These are phyloP conservation scores for Fusarium bactridioides DNA, from an alignment of 2,329 filamentous ascomycete genomes.

Conservation along the genomic window DNA sequence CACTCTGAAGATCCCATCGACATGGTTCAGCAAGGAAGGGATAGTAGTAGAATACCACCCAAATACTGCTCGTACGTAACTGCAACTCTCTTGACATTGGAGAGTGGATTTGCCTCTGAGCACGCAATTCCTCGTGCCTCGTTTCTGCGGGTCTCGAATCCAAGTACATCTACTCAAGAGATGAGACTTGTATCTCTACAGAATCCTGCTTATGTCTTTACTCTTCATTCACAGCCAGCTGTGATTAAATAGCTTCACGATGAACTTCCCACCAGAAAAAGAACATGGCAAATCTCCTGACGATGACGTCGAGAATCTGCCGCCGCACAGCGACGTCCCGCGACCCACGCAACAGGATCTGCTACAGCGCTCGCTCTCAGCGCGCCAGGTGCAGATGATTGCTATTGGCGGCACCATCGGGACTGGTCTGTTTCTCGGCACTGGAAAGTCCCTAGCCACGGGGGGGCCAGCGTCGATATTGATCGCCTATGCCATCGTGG, in stretches of 20 bases:
- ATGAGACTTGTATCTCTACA: neutral
- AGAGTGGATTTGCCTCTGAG: conserved; percentile 36
- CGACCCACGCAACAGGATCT: conserved; percentile 50
- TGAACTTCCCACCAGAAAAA: conserved; percentile 25
- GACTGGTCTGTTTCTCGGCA: conserved; percentile 69
- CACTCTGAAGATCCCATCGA: conserved; percentile 4
- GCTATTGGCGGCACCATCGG: conserved; percentile 68
- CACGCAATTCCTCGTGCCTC: conserved; percentile 41
- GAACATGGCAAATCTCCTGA: conserved; percentile 11
- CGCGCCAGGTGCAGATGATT: conserved; percentile 74
- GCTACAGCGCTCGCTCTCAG: conserved; percentile 62
- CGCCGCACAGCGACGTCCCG: neutral
- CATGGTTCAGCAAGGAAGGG: conserved; percentile 8
- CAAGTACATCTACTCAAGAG: neutral
- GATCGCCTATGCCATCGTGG: conserved; percentile 64
- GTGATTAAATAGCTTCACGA: neutral
- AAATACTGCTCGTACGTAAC: conserved; percentile 20
- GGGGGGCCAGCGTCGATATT: conserved; percentile 68
- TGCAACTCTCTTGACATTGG: conserved; percentile 4
- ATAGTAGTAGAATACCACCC: neutral
- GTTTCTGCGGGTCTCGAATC: neutral
- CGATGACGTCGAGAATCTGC: conserved; percentile 34
- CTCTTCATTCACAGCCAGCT: too few species aligned
- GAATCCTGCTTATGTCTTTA: neutral
- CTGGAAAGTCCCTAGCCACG: conserved; percentile 65